Evolutionary conservation across 768 basidiomycete species (phyloP).

Genomic region (Rhizopogon salebrosus): DNA sequence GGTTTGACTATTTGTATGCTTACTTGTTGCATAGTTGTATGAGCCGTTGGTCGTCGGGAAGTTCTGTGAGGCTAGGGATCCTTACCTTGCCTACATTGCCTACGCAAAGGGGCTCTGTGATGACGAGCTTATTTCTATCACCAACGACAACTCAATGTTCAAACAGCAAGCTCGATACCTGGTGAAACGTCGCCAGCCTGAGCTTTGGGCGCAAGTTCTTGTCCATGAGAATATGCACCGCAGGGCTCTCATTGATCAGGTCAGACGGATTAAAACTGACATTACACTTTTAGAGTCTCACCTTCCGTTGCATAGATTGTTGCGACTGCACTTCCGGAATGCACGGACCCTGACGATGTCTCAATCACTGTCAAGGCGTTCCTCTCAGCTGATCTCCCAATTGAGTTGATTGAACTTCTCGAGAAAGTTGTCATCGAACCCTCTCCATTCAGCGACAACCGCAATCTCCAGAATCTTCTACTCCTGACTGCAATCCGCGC

Average conservation of each 20-base stretch:
- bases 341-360: slow-evolving; percentile 97
- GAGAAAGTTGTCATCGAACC: slow-evolving; percentile 99
- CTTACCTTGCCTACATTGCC: slow-evolving; percentile 97
- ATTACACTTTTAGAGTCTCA: neutral
- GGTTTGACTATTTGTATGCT: slow-evolving; percentile 3
- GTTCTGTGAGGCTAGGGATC: slow-evolving; percentile 98
- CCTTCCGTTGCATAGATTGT: slow-evolving; percentile 53
- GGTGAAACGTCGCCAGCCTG: slow-evolving; percentile 90
- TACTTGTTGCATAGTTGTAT: slow-evolving; percentile 59
- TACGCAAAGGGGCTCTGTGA: slow-evolving; percentile 99
- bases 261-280: slow-evolving; percentile 21
- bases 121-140: slow-evolving; percentile 93
- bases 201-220: slow-evolving; percentile 96
- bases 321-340: slow-evolving; percentile 93
- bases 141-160: slow-evolving; percentile 99
- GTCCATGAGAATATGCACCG: slow-evolving; percentile 86
- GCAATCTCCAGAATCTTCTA: slow-evolving; percentile 91
- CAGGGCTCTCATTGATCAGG: slow-evolving; percentile 91
- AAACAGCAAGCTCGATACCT: slow-evolving; percentile 99
- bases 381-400: slow-evolving; percentile 92
- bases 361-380: slow-evolving; percentile 98
- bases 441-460: slow-evolving; percentile 97
- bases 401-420: slow-evolving; percentile 92
- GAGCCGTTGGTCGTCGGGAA: slow-evolving; percentile 97
- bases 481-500: slow-evolving; percentile 94